Base-by-base conservation (phyloP, 768 basidiomycete species). In the Kwoniella sp. region DNA sequence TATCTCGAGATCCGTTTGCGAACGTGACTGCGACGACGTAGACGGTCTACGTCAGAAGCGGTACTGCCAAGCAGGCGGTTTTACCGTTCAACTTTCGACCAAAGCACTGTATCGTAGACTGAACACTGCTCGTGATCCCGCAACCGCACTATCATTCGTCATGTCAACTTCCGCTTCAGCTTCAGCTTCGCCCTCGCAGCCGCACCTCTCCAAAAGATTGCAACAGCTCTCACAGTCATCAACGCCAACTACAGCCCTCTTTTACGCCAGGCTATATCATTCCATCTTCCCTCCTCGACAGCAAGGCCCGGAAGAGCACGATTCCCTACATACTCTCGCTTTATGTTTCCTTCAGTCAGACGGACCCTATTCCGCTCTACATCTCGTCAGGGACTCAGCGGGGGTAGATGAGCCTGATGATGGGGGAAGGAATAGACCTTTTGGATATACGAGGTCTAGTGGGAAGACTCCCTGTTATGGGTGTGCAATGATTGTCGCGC, bases 401-500 rank as follows among this genome's bases (percentile, higher is more conserved):
- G 76, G 73, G 0, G 64, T 57, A 10, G 70, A 67, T 55, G 48
- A 62, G 46, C 52, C 57, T 15, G 58, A 65, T 27, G 60, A 53
- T 27, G 60, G 40, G 6, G 54, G 47, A 21, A 46, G 21, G 10
- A 30, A 24, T 27, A 63, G 33, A 52, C 29, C 29, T 13, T 53
- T 53, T 24, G 27, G 33, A 10, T 22, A n/a, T 19, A 27, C 29
- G 7, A 33, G 37, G 51, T 15, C 33, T 24, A 27, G 27, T 36
- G 27, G 58, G n/a, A 33, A 49, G 55, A 46, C 26, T 15, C 46
- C 44, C 12, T 76, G 72, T 60, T 63, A 68, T 33, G 74, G 59
- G 24, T 78, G 78, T 61, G 78, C 75, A 0, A 37, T 76, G 53
- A 77, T 79, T 51, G 63, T 76, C 13, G 73, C 73, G 1, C 67